Evolutionary conservation across 495 filamentous ascomycete species (phyloP).

Genomic region (Penicillium bialowiezense): DNA sequence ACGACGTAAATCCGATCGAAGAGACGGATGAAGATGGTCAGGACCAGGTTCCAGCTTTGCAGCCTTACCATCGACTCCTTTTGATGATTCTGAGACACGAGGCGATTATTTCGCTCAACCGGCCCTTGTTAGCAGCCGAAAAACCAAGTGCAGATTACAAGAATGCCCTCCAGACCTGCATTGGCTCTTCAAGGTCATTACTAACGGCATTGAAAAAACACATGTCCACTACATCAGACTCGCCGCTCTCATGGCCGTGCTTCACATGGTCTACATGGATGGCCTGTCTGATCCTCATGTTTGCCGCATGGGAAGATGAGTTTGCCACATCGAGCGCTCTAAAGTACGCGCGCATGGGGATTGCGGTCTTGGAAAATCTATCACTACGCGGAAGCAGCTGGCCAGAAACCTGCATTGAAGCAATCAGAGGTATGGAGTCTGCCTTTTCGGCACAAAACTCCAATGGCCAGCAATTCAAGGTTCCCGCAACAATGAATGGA

Average conservation of each 20-base stretch:
- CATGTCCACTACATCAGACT: conserved; percentile 17
- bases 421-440: conserved; percentile 36
- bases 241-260: conserved; percentile 42
- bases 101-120: conserved; percentile 45
- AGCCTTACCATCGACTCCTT: conserved; percentile 35
- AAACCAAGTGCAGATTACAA: conserved; percentile 37
- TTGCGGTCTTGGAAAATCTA: conserved; percentile 34
- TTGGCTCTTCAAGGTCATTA: conserved; percentile 41
- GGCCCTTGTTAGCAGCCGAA: conserved; percentile 38
- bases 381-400: conserved; percentile 35
- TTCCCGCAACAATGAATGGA: not conserved
- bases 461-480: not conserved
- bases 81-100: conserved; percentile 40
- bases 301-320: conserved; percentile 41
- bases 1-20: conserved; percentile 35
- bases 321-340: conserved; percentile 27
- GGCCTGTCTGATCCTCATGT: conserved; percentile 46
- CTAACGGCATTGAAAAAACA: conserved; percentile 30
- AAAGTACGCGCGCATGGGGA: conserved; percentile 34
- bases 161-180: conserved; percentile 43
- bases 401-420: conserved; percentile 44
- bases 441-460: conserved; percentile 21
- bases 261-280: conserved; percentile 52
- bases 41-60: conserved; percentile 3
- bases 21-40: conserved; percentile 10